phyloP scores from a whole-genome alignment of 1,284 basidiomycete genomes.

The Irpex sp. region DNA sequence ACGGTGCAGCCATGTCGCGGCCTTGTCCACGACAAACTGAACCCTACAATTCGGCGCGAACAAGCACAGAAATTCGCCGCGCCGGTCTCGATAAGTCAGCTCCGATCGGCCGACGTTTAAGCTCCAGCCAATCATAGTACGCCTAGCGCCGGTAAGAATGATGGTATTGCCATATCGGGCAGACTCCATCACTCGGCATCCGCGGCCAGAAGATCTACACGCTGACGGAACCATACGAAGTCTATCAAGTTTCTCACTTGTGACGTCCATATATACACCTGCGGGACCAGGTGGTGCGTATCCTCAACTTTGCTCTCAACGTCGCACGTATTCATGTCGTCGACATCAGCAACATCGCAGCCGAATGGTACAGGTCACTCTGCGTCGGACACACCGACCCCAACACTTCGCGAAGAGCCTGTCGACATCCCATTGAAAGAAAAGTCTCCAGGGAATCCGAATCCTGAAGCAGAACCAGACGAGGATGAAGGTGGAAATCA shows the following conservation, averaged over 20 bases:
- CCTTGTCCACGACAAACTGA: not conserved
- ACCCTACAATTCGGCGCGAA: not conserved
- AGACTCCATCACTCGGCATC: not conserved
- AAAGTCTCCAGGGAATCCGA: slow-evolving; percentile 2
- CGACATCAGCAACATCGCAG: not conserved
- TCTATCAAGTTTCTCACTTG: not conserved
- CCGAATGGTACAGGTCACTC: not conserved
- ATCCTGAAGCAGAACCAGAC: slow-evolving; percentile 8
- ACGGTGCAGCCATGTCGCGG: not conserved
- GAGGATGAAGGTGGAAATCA: not conserved
- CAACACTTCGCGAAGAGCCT: slow-evolving; percentile 9
- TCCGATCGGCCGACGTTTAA: not conserved
- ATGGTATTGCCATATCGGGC: not conserved
- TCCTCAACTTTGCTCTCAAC: not conserved
- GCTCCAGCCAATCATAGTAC: not conserved
- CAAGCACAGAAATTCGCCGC: not conserved
- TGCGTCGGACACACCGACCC: not conserved
- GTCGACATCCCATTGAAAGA: slow-evolving; percentile 11
- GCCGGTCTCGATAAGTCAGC: not conserved
- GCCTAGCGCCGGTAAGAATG: not conserved
- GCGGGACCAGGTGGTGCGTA: not conserved
- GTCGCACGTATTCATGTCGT: not conserved
- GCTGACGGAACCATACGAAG: not conserved
- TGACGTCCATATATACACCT: not conserved
- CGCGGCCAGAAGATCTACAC: not conserved